A percentile compares a stretch with the other conserved stretches of the same genome.
Conservation (phyloP, 148 eudicot species). For the Cornus controversa region DNA sequence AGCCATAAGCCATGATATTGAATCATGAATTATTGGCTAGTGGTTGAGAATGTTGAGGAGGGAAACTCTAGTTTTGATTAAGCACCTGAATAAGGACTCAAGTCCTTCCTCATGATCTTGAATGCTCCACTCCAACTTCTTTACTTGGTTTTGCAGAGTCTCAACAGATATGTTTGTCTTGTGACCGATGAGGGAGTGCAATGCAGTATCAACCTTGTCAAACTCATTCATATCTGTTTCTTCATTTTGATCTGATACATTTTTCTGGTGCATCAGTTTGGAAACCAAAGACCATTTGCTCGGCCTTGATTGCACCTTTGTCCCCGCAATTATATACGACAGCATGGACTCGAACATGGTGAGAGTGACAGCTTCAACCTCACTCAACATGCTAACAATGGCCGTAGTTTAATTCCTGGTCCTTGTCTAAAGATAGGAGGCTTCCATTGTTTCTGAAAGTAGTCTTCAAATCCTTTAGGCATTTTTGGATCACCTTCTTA, state of each 20-base stretch:
- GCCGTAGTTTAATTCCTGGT: neutral
- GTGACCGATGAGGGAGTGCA: conserved; percentile 2
- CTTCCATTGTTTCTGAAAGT: neutral
- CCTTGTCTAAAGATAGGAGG: neutral
- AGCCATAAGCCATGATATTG: neutral
- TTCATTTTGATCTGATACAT: neutral
- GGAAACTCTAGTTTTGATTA: conserved; percentile 33
- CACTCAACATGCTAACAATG: conserved; percentile 5
- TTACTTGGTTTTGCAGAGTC: neutral
- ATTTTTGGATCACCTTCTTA: conserved; percentile 6
- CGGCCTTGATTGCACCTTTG: conserved; percentile 9
- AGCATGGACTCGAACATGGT: conserved; percentile 19
- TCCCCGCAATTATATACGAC: conserved; percentile 2
- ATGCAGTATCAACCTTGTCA: conserved; percentile 12
- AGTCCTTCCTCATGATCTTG: conserved; percentile 32
- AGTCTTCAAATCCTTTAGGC: neutral
- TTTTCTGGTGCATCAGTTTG: neutral
- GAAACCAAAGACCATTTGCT: conserved; percentile 17
- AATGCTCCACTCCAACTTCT: conserved; percentile 24
- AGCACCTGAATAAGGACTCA: conserved; percentile 30
- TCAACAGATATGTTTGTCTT: conserved; percentile 15
- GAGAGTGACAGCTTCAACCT: conserved; percentile 13
- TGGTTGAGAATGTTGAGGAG: conserved; percentile 35
- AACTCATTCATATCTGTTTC: conserved; percentile 13
- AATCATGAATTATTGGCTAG: neutral